Percentiles rank a stretch among this genome's conserved stretches.
Conservation (phyloP, 345 rosid genomes). For the Dipteronia sinensis region DNA sequence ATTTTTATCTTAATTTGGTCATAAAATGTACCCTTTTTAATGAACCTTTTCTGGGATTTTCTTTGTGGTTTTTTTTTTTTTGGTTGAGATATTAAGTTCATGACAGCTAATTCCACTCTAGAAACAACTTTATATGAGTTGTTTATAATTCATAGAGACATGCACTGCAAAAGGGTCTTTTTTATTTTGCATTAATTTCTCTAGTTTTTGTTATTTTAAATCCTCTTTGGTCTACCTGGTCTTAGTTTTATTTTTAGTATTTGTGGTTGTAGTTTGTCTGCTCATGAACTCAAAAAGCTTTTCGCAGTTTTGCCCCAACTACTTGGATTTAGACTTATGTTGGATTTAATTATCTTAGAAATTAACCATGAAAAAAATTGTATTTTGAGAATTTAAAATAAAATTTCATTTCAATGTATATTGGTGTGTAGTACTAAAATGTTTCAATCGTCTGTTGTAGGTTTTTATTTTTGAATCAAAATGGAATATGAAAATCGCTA, state of each 20-base stretch:
- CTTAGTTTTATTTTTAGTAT: conserved; percentile 7
- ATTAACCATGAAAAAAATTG: conserved; percentile 17
- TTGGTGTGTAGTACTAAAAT: conserved; percentile 20
- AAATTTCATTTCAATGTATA: too few species aligned
- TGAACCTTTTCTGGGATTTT: not conserved
- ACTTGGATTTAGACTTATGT: conserved; percentile 19
- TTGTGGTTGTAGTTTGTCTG: conserved; percentile 33
- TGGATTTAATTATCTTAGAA: conserved; percentile 1
- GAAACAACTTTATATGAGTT: not conserved
- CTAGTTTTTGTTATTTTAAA: too few species aligned
- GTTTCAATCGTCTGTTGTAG: conserved; percentile 33
- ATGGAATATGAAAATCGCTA: conserved; percentile 62
- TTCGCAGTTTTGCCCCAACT: conserved; percentile 19
- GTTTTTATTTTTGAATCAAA: conserved; percentile 23
- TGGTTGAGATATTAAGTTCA: not conserved
- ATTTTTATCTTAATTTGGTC: not conserved
- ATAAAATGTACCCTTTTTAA: conserved; percentile 2
- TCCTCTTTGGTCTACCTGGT: conserved; percentile 12
- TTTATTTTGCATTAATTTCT: not conserved
- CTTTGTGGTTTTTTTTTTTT: too few species aligned
- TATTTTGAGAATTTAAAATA: conserved; percentile 13
- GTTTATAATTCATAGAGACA: not conserved
- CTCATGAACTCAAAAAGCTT: conserved; percentile 20
- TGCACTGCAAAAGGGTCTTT: not conserved
- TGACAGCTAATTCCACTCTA: not conserved